Evolutionary conservation across 495 filamentous ascomycete species (phyloP).

Genomic region (Diplogelasinospora grovesii): DNA sequence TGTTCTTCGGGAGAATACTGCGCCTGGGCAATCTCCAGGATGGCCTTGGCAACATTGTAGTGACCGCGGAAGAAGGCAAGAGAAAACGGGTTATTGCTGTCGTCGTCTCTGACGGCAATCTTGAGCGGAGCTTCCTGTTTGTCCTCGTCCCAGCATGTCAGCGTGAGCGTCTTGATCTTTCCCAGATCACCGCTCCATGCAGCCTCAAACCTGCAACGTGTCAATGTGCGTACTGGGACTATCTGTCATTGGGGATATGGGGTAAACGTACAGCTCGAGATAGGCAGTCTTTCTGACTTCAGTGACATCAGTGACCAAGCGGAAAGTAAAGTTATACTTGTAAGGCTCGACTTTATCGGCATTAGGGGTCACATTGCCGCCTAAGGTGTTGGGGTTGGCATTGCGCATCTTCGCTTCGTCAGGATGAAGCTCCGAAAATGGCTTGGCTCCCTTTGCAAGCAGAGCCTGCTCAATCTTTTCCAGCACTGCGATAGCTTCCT

Average conservation of each 20-base stretch:
- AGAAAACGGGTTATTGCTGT: constrained; percentile 47
- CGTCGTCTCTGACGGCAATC: constrained; percentile 49
- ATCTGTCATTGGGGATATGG: no score
- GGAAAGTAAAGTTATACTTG: constrained; percentile 43
- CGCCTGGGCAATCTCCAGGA: constrained; percentile 57
- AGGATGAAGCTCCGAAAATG: constrained; percentile 57
- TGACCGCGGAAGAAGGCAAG: constrained; percentile 60
- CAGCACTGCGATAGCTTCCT: constrained; percentile 41
- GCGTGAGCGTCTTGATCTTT: constrained; percentile 45
- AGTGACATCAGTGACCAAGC: constrained; percentile 39
- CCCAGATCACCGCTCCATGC: constrained; percentile 60
- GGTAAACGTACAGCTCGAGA: constrained; percentile 39
- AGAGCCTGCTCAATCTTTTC: constrained; percentile 48
- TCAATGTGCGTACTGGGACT: constrained; percentile 19
- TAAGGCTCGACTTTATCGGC: constrained; percentile 28
- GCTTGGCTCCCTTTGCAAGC: constrained; percentile 53
- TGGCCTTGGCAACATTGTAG: constrained; percentile 49
- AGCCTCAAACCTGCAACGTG: constrained; percentile 51
- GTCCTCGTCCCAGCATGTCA: constrained; percentile 39
- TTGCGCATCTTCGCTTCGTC: constrained; percentile 22
- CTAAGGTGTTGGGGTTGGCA: not conserved
- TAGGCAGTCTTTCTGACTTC: constrained; percentile 49
- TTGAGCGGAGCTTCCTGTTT: constrained; percentile 48
- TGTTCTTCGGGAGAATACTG: constrained; percentile 53
- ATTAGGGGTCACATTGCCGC: not conserved